Base-by-base conservation (phyloP, 257 asterid species). In the Solanum virginianum region DNA sequence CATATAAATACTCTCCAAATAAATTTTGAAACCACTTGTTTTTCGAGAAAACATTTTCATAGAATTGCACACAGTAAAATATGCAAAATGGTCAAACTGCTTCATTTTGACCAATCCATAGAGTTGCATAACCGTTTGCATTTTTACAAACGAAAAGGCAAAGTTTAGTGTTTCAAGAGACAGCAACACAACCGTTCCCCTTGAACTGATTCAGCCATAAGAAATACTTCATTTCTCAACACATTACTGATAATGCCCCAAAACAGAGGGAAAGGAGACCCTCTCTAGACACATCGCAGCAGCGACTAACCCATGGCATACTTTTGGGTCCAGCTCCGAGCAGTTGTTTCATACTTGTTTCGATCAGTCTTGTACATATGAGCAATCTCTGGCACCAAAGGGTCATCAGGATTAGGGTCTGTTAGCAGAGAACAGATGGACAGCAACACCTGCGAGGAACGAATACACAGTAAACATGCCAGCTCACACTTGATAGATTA, bases 331-430 rank as follows among this genome's bases (percentile, higher is more conserved):
- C 91, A 89, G 90, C 88, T 85, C 8, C 91, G 83, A 53, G 91
- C 91, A 63, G 90, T 89, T 53, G 90, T 83, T 74, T 89, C 91
- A 8, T 89, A 89, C 88, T 80, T 87, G 87, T 83, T 80, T 85
- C 85, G 70, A 36, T 89, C 88, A 17, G 91, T 89, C 81, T 89
- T 89, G 87, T 87, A 89, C 91, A 89, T 87, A 45, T 89, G 91
- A 54, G 88, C 91, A 60, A 87, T 89, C 83, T 89, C 91, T 7
- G 91, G 90, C 57, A 89, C 91, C n/a, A 89, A 83, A 20, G 91
- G 88, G 54, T 89, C 91, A 84, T 89, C 91, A 18, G 91, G 91
- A 81, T 89, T 87, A 24, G 91, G 91, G 66, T 89, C 91, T 3
- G 91, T 89, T 32, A 89, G 85, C 56, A 87, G 88, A 71, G 91